Base-by-base conservation (phyloP, 164 flowering plant species). In the Kalanchoe fedtschenkoi region DNA sequence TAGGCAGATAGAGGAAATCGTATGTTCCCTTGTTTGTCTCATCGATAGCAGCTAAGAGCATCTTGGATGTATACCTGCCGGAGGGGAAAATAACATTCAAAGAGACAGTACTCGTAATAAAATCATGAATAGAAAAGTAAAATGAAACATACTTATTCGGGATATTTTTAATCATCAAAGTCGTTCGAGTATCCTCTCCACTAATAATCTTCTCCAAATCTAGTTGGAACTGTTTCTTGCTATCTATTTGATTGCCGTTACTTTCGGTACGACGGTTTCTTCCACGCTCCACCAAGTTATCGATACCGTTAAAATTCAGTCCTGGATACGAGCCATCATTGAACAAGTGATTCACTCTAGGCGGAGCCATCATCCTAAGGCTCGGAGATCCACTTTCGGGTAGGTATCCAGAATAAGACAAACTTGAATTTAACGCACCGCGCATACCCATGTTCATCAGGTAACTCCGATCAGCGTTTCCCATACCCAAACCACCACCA, bases 151-250 rank as follows among this genome's bases (percentile, higher is more conserved):
- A 91, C 97, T 91, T 91, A 65, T 91, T 91, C 22, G 97, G 97
- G 22, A 91, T 92, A 71, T 92, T 92, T 73, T 92, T 92, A 57
- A 92, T 84, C 98, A 92, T 92, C 55, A 92, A 76, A 28, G 98
- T 92, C 34, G 98, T 89, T 68, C 96, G 73, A 39, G 67, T 72
- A 76, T 92, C 98, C 68, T 92, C 95, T 35, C 93, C 96, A 66
- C 66, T 76, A 14, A 66, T 64, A 63, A 92, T 92, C 70, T 87
- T 92, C 38, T 92, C 93, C 85, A 92, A 74, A 61, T 92, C 95
- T 61, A 92, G 96, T 71, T 80, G 96, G 72, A 80, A 89, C 67
- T 79, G 96, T 57, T 81, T 85, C 76, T 82, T 87, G 79, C 63
- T 83, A 68, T 89, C 96, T 33, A 80, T 62, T 66, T 79, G 92